Evolutionary conservation across 1,139 yeast species (phyloP), one percentile per base, ranked within the genome.

Genomic region (Keqinozyma sinolaborantium): DNA sequence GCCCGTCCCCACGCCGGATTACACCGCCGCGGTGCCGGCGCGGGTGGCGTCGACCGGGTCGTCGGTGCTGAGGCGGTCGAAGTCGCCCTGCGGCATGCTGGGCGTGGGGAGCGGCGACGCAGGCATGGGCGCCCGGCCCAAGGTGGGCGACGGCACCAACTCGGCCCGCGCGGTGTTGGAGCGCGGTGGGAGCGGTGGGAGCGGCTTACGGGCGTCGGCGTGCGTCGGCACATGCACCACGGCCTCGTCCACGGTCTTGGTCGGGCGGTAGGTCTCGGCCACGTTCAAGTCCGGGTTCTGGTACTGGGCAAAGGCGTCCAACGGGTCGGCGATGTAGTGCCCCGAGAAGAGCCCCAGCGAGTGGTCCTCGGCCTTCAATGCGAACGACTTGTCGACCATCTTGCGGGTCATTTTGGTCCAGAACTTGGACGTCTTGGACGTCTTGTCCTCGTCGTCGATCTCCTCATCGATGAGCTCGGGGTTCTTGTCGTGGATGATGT

Each of bases 131-230:
- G 2, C 33, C 38, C 19, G 29, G 28, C 12, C 30, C 31, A 9
- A 41, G 32, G 4, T 35, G 30, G 1, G 34, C 26, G 21, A 18
- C 14, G 47, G 47, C 23, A 38, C 32, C 5, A 33, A 44, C 30
- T 42, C 40, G n/a, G 37, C 23, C 8, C 34, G 31, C 4, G 53
- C 41, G 9, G 55, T 47, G 30, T 56, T 50, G 20, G 50, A 33
- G 33, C 68, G 45, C 12, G 69, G 66, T 3, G 67, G 65, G 23
- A 60, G 47, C 9, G 60, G 56, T 4, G 63, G 63, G 14, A 45
- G 39, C 8, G 30, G 24, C 4, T 39, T 38, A 8, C 33, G 26
- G 2, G 15, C 28, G 21, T 31, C n/a, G 25, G 26, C 11, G 11
- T 30, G 9, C 16, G 16, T 13, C 15, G 31, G 26, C 12, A 26